Conservation (phyloP, 768 basidiomycete species). For the Hypsizygus marmoreus region DNA sequence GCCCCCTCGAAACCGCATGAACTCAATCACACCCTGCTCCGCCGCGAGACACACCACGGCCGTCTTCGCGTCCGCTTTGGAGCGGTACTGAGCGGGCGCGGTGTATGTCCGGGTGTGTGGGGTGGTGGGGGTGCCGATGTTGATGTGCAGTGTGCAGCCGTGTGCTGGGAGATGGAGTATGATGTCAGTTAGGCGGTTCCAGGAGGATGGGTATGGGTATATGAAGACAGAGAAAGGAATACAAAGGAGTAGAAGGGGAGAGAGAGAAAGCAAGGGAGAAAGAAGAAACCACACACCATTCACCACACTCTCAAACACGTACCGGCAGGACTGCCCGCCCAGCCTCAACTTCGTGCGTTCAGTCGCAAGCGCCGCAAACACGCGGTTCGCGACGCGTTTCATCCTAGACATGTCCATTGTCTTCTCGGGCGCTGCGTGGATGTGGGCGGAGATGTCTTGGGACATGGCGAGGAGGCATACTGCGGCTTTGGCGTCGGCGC, state of each 20-base stretch:
- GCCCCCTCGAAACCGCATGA: slow-evolving; percentile 55
- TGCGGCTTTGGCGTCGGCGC: slow-evolving; percentile 68
- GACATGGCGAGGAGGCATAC: slow-evolving; percentile 68
- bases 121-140: slow-evolving; percentile 33
- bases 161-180: slow-evolving; percentile 43
- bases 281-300: too few species aligned
- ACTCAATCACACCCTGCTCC: slow-evolving; percentile 57
- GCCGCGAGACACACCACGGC: slow-evolving; percentile 56
- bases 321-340: too few species aligned
- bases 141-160: slow-evolving; percentile 53
- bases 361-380: slow-evolving; percentile 41
- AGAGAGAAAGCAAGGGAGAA: too few species aligned
- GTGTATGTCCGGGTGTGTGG: slow-evolving; percentile 45
- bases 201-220: too few species aligned
- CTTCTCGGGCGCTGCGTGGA: slow-evolving; percentile 47
- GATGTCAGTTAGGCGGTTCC: too few species aligned
- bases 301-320: too few species aligned
- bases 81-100: slow-evolving; percentile 52
- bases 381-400: too few species aligned
- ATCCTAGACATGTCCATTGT: slow-evolving; percentile 43
- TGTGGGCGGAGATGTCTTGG: slow-evolving; percentile 58
- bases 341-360: too few species aligned
- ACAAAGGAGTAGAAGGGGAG: too few species aligned
- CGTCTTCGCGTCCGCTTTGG: slow-evolving; percentile 61
- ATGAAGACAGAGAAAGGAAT: too few species aligned